A percentile compares a stretch with the other conserved stretches of the same genome.
Evolutionary conservation across 306 rosid genomes (phyloP).

Genomic region (Dryas alaskensis): DNA sequence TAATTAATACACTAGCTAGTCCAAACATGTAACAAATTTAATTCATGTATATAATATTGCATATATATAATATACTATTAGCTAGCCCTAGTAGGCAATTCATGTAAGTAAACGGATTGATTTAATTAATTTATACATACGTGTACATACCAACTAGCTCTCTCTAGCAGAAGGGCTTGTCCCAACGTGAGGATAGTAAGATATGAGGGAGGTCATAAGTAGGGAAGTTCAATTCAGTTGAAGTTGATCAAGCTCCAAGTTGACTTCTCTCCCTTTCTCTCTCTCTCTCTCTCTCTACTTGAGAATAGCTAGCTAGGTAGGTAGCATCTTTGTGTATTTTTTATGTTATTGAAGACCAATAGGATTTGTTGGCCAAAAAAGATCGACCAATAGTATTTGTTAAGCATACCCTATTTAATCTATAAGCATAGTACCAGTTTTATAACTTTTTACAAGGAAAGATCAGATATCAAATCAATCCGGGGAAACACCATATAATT

Average conservation of each 20-base stretch:
- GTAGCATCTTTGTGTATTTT: background rate
- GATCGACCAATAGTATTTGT: background rate
- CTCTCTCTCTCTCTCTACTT: background rate
- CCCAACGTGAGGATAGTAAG: conserved; percentile 29
- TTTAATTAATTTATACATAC: background rate
- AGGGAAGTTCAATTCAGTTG: conserved; percentile 43
- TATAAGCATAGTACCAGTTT: background rate
- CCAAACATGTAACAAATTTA: too few relatives aligned
- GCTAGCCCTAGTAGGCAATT: conserved; percentile 1
- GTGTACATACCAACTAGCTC: background rate
- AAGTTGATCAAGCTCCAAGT: conserved; percentile 12
- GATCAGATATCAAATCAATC: background rate
- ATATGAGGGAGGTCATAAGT: conserved; percentile 69
- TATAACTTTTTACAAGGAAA: background rate
- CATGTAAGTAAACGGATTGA: conserved; percentile 13
- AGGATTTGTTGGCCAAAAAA: too few relatives aligned
- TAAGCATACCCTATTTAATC: background rate
- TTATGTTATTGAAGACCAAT: background rate
- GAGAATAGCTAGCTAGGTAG: background rate
- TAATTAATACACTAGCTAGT: background rate
- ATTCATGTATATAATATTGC: too few relatives aligned
- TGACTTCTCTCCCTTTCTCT: conserved; percentile 46
- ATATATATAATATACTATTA: background rate
- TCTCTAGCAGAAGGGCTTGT: conserved; percentile 10
- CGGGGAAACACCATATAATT: background rate